Evolutionary conservation across 1,284 basidiomycete species (phyloP).

Genomic region (Ceratobasidium sp.): DNA sequence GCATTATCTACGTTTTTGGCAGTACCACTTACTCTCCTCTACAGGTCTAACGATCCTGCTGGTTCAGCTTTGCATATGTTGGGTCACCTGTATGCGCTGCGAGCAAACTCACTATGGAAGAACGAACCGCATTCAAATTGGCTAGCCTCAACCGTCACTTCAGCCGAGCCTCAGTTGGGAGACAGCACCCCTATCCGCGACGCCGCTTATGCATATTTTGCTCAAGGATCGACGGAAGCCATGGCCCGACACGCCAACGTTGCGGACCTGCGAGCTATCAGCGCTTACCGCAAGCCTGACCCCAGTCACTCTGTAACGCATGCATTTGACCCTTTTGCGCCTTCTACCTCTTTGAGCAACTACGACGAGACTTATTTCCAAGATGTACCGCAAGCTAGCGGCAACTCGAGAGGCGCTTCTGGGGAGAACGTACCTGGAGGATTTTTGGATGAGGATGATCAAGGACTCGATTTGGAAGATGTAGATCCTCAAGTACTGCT

Average conservation of each 20-base stretch:
- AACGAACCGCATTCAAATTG: conserved; percentile 70
- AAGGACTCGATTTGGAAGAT: conserved; percentile 3
- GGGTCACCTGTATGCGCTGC: conserved; percentile 84
- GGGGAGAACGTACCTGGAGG: conserved; percentile 19
- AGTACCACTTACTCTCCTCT: conserved; percentile 50
- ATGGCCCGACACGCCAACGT: conserved; percentile 81
- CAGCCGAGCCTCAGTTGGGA: conserved; percentile 53
- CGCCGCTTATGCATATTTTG: conserved; percentile 56
- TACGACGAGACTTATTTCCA: conserved; percentile 80
- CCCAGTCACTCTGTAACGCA: conserved; percentile 60
- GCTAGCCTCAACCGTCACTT: conserved; percentile 68
- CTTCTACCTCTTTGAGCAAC: conserved; percentile 63
- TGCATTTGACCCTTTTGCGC: conserved; percentile 85
- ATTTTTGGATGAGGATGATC: conserved; percentile 12
- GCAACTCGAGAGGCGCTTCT: not conserved
- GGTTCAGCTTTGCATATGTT: conserved; percentile 64
- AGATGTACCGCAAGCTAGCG: conserved; percentile 7
- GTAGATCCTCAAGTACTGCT: conserved; percentile 32
- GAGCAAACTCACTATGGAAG: conserved; percentile 84
- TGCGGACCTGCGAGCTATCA: conserved; percentile 65
- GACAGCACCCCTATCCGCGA: conserved; percentile 53
- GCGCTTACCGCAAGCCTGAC: conserved; percentile 74
- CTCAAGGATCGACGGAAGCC: conserved; percentile 59
- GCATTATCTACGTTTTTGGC: conserved; percentile 30
- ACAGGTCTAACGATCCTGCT: conserved; percentile 40